Base-by-base conservation (phyloP, 2,329 filamentous ascomycete genomes). In the Stachybotrys echinatus region DNA sequence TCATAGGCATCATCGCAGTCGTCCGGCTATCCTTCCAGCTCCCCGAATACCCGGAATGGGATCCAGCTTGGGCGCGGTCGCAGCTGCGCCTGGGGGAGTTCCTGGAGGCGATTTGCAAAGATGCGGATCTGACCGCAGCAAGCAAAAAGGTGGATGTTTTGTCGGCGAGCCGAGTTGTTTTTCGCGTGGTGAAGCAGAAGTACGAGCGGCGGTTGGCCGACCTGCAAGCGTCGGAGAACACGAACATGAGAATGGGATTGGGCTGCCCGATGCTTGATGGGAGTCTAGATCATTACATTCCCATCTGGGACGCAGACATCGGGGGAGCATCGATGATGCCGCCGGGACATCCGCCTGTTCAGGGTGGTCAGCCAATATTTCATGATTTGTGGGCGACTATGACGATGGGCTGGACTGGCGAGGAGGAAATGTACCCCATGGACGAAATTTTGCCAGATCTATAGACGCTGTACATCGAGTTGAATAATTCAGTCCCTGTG, bases 251-350 rank as follows among this genome's bases (percentile, higher is more conserved):
- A 54, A 18, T 43, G 14, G 31, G 22, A 18, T 22, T 37, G 18
- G 65, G 63, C 5, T 81, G 77, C 51, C 77, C 77, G 14, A 75
- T 80, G 73, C 62, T 79, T 39, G 76, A 80, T 53, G 74, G 71
- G 8, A 77, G 69, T 50, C 53, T 80, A 50, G 70, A 76, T n/a
- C 56, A 64, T 27, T 77, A 73, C 44, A 61, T 76, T 22, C 64
- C 70, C 0, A 56, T 68, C 21, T 79, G 76, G 75, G 71, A 74
- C 23, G 70, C 71, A 6, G 61, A 61, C 45, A 49, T 69, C 55
- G 50, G 52, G 8, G 54, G 50, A 8, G 53, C 50, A 14, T 57
- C 46, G 43, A 50, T 58, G 21, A 45, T 38, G 5, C 48, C 55
- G 23, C 18, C 45, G 44, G 17, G 45, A 12, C 46, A 49, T 21